A percentile compares a stretch with the other conserved stretches of the same genome.
Evolutionary conservation across 768 basidiomycete genomes (phyloP).

Genomic region (Podaxis sp.): DNA sequence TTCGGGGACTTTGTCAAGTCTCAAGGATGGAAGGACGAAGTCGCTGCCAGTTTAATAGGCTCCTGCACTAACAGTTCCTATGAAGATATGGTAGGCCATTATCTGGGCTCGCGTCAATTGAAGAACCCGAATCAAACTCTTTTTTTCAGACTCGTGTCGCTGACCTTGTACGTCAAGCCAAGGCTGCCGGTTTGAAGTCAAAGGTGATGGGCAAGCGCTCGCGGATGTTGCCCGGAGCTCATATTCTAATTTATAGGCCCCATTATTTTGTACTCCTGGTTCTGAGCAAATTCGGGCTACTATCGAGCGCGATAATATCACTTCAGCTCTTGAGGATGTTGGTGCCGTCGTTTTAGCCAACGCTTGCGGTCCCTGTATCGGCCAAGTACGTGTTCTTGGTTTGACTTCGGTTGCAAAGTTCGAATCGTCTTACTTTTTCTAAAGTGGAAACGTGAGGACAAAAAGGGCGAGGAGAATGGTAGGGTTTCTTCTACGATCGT

Average conservation of each 20-base stretch:
- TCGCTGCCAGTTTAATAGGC: conserved; percentile 90
- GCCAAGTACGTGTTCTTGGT: conserved; percentile 54
- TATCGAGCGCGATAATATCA: conserved; percentile 91
- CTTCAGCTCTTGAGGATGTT: conserved; percentile 73
- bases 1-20: conserved; percentile 77
- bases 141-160: conserved; percentile 77
- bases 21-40: conserved; percentile 90
- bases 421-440: not conserved
- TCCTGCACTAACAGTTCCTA: conserved; percentile 99
- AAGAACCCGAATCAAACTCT: not conserved
- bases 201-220: conserved; percentile 38
- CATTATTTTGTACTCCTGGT: conserved; percentile 85
- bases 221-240: conserved; percentile 4
- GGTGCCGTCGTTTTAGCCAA: conserved; percentile 96
- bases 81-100: conserved; percentile 72
- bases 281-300: conserved; percentile 97
- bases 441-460: conserved; percentile 91
- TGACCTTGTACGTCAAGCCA: conserved; percentile 87
- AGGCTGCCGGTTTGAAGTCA: conserved; percentile 71
- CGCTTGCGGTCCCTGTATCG: conserved; percentile 98
- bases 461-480: conserved; percentile 90
- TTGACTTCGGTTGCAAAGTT: not conserved
- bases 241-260: conserved; percentile 40
- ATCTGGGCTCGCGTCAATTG: conserved; percentile 4
- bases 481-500: conserved; percentile 14